Evolutionary conservation across 768 basidiomycete genomes (phyloP).

Genomic region (Rhizopogon salebrosus): DNA sequence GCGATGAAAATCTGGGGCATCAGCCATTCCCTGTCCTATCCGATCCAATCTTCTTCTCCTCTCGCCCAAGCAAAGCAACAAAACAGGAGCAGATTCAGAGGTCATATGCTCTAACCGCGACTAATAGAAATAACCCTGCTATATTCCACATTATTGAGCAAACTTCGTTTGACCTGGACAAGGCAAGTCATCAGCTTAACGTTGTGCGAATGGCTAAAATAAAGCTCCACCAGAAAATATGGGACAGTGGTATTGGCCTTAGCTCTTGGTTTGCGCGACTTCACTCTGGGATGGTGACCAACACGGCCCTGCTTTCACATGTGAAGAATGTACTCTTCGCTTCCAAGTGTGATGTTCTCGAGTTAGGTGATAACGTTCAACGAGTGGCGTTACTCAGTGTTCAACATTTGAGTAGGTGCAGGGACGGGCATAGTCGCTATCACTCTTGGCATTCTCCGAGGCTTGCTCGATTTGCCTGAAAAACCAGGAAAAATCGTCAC

Average conservation of each 20-base stretch:
- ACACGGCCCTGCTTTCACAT: slow-evolving; percentile 5
- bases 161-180: slow-evolving; percentile 89
- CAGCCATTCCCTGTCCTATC: slow-evolving; percentile 60
- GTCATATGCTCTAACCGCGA: slow-evolving; percentile 37
- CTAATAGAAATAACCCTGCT: slow-evolving; percentile 14
- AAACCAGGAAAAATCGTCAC: slow-evolving; percentile 39
- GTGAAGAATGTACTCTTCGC: slow-evolving; percentile 38
- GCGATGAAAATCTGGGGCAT: slow-evolving; percentile 34
- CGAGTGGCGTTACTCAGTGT: neutral
- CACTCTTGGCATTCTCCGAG: slow-evolving; percentile 52
- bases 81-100: slow-evolving; percentile 72
- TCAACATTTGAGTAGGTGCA: slow-evolving; percentile 48
- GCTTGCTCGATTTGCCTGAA: slow-evolving; percentile 21
- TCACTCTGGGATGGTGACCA: slow-evolving; percentile 11
- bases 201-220: neutral
- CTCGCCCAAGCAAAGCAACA: slow-evolving; percentile 22
- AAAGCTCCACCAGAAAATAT: slow-evolving; percentile 70
- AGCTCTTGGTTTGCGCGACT: slow-evolving; percentile 66
- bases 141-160: slow-evolving; percentile 63
- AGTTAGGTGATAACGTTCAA: slow-evolving; percentile 52
- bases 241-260: slow-evolving; percentile 90
- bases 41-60: slow-evolving; percentile 53
- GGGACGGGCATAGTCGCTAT: slow-evolving; percentile 83
- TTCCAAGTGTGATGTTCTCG: slow-evolving; percentile 42
- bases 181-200: slow-evolving; percentile 35